Base-by-base conservation (phyloP, 139 green algal species). In the Gonium pectorale region DNA sequence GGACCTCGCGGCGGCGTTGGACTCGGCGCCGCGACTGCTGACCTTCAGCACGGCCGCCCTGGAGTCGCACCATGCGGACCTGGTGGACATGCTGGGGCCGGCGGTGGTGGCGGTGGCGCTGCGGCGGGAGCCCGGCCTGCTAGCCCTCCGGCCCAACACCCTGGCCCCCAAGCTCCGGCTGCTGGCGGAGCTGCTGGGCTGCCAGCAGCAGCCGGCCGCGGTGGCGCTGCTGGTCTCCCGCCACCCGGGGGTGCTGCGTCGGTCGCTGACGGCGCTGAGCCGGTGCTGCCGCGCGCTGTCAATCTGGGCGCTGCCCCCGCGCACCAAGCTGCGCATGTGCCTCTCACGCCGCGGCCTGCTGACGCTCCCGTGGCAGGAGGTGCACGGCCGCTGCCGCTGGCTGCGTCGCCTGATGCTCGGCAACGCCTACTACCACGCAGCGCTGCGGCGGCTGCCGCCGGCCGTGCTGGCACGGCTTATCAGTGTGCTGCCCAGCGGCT, bases 321-420 rank as follows among this genome's bases (percentile, higher is more conserved):
- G 81, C 37, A 62, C 75, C 59, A 92, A 92, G 86, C 59, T 75
- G 43, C 63, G 59, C 63, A 64, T 93, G 56, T 8, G 86, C 11
- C 22, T 69, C 6, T 56, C 51, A 27, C 88, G 91, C 49, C 88
- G 88, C 31, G 49, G 87, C 59, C 83, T 93, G 84, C 81, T 93
- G 66, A 69, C 67, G 49, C 86, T 93, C 41, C 89, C 86, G 2
- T 49, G 74, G 46, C 6, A 11, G 5, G 90, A 93, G 86, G 68
- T 93, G 64, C 84, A 93, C 66, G 82, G 86, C 17, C 86, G 90
- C 68, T 93, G 88, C 69, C 80, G 90, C 26, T 93, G 90, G 90
- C 75, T 93, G 56, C 86, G 90, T 31, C 41, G 33, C 35, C 71
- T 92, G 27, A 91, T 93, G 79, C 52, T 90, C 19, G 37, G 44